Evolutionary conservation across 2,329 filamentous ascomycete genomes (phyloP).

Genomic region (Alternaria gaisen): DNA sequence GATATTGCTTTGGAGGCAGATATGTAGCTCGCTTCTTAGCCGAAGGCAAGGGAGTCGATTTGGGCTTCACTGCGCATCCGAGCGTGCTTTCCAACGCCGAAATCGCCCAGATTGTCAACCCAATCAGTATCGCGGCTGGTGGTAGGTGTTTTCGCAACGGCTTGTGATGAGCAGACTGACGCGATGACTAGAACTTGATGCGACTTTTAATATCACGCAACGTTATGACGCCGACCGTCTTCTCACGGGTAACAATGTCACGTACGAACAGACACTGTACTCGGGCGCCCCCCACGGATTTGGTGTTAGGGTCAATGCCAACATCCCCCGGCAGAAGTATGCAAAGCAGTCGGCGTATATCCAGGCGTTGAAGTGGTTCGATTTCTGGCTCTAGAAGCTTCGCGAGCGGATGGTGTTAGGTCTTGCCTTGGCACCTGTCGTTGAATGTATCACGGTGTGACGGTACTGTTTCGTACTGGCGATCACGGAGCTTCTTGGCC

Average conservation of each 20-base stretch:
- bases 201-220: neutral
- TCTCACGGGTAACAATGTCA: slow-evolving; percentile 38
- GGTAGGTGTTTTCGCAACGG: slow-evolving; percentile 19
- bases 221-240: slow-evolving; percentile 33
- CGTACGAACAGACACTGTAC: slow-evolving; percentile 47
- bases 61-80: slow-evolving; percentile 75
- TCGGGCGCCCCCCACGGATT: slow-evolving; percentile 48
- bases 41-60: slow-evolving; percentile 62
- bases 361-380: slow-evolving; percentile 51
- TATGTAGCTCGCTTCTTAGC: slow-evolving; percentile 72
- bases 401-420: neutral
- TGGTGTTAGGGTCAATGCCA: slow-evolving; percentile 44
- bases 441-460: neutral
- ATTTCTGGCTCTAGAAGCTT: slow-evolving; percentile 40
- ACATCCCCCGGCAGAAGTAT: slow-evolving; percentile 41
- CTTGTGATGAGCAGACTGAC: neutral
- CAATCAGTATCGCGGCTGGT: slow-evolving; percentile 71
- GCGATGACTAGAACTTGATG: neutral
- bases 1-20: slow-evolving; percentile 80
- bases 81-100: slow-evolving; percentile 73
- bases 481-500: too few species aligned
- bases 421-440: neutral
- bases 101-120: slow-evolving; percentile 69
- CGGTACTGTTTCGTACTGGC: neutral
- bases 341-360: slow-evolving; percentile 49